phyloP scores from a whole-genome alignment of 1,284 basidiomycete genomes.

The Rhodotorula glutinis region DNA sequence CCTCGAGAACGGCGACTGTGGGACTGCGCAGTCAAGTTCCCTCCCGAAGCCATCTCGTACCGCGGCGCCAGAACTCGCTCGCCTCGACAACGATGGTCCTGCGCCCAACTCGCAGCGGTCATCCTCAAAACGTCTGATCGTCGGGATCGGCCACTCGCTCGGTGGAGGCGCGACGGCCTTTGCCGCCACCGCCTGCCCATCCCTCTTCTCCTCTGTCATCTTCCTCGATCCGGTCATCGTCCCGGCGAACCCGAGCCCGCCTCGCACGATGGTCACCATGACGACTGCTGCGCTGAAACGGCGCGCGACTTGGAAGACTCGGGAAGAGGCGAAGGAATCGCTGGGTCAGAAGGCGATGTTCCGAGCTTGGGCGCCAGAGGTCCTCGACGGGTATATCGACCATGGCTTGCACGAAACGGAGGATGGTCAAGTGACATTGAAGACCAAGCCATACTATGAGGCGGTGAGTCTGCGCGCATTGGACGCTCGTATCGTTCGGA shows the following conservation, averaged over 20 bases:
- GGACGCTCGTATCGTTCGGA: no score
- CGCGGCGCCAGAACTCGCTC: slow-evolving; percentile 5
- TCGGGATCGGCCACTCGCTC: slow-evolving; percentile 76
- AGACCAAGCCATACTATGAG: slow-evolving; percentile 26
- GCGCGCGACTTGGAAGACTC: slow-evolving; percentile 45
- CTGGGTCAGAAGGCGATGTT: slow-evolving; percentile 67
- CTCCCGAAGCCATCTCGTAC: not conserved
- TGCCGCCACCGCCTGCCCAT: slow-evolving; percentile 56
- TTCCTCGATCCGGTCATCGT: slow-evolving; percentile 69
- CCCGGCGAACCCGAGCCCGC: slow-evolving; percentile 51
- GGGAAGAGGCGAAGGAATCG: slow-evolving; percentile 60
- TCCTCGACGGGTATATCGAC: slow-evolving; percentile 63
- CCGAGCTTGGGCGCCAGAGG: slow-evolving; percentile 64
- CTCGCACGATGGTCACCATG: slow-evolving; percentile 42
- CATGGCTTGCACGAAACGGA: slow-evolving; percentile 23
- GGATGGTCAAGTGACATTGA: slow-evolving; percentile 18
- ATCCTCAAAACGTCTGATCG: slow-evolving; percentile 48
- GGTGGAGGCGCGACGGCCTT: slow-evolving; percentile 58
- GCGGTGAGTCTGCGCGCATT: slow-evolving; percentile 25
- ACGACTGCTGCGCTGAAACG: slow-evolving; percentile 36
- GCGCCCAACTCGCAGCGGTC: slow-evolving; percentile 44
- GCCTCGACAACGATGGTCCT: slow-evolving; percentile 24
- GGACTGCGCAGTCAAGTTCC: not conserved
- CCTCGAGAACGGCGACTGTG: not conserved
- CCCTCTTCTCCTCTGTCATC: slow-evolving; percentile 67